Base-by-base conservation (phyloP, 805 yeast species). In the Zygosaccharomyces lentus region DNA sequence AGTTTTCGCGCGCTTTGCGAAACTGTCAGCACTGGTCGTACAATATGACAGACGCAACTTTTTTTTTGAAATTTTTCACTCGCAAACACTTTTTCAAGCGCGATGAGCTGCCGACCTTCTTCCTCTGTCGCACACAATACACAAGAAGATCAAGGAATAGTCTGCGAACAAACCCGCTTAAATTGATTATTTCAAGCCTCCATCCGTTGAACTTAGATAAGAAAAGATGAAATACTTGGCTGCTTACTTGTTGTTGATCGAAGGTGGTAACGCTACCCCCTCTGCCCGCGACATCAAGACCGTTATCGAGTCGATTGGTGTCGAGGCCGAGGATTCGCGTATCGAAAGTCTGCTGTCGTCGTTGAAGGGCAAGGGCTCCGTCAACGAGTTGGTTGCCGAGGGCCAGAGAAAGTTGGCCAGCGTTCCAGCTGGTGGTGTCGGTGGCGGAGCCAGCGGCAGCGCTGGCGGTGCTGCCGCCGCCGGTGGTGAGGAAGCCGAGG, bases 171-270 rank as follows among this genome's bases (percentile, higher is more conserved):
- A 58, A 59, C 64, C 58, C 50, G 67, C 65, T 60, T 62, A 65
- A 62, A 64, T 54, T 61, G 68, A 64, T 64, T 64, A 64, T 64
- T 64, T 62, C 64, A 58, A 48, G 41, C 41, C 41, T 38, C 41
- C 27, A 23, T 27, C 41, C 27, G 31, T 27, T 32, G 29, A 47
- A 44, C 47, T 43, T 36, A 50, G 44, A 43, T 27, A 37, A 37
- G 23, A 49, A 53, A 46, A 62, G 75, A 80, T 86, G 93, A 86
- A 84, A 77, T 86, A 86, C 83, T 78, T 86, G 77, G 95, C 95
- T 76, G 91, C 95, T 76, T 86, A 86, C 80, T 83, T 86, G 75
- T 81, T 86, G 76, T 83, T 86, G 72, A 84, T 75, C 68, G 86
- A 85, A 75, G 88, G 90, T 74, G 93, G 91, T 75, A 84, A 82